Conservation (phyloP, 192 early-diverging fungal species). For the Rhizophagus sp. region DNA sequence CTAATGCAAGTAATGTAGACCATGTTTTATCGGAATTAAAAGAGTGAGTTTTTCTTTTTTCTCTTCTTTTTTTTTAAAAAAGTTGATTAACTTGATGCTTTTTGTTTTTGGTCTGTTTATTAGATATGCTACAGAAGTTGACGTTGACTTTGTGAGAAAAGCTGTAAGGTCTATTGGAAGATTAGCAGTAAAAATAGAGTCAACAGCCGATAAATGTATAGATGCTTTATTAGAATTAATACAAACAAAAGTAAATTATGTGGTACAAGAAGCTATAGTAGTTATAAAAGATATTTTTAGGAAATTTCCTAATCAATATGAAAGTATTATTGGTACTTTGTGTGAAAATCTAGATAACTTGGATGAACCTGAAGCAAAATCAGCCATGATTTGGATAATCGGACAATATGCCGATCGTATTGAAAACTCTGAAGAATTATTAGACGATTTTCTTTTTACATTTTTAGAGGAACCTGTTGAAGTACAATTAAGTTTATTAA, state of each 20-base stretch:
- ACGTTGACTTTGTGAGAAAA: slow-evolving; percentile 97
- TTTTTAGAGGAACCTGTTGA: slow-evolving; percentile 89
- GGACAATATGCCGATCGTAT: slow-evolving; percentile 98
- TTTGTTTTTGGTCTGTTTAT: background rate
- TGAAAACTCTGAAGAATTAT: slow-evolving; percentile 90
- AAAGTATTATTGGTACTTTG: slow-evolving; percentile 86
- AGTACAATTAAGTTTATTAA: slow-evolving; percentile 91
- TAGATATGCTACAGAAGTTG: slow-evolving; percentile 92
- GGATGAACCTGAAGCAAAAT: slow-evolving; percentile 97
- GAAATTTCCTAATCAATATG: slow-evolving; percentile 97
- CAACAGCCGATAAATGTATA: slow-evolving; percentile 84
- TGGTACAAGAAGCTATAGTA: slow-evolving; percentile 97
- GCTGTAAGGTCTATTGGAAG: slow-evolving; percentile 97
- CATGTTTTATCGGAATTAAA: slow-evolving; percentile 89
- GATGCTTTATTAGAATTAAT: slow-evolving; percentile 86
- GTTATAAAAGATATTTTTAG: slow-evolving; percentile 99
- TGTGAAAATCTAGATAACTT: slow-evolving; percentile 96
- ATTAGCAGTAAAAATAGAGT: slow-evolving; percentile 94
- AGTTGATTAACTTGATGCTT: background rate
- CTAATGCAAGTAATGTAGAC: slow-evolving; percentile 79
- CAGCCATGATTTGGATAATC: slow-evolving; percentile 99
- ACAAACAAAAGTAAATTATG: slow-evolving; percentile 97
- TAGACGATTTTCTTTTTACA: slow-evolving; percentile 84
- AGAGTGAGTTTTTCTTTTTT: slow-evolving; percentile 54
- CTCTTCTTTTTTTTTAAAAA: background rate